Conservation (phyloP, 345 rosid species). For the Euphorbia lathyris region DNA sequence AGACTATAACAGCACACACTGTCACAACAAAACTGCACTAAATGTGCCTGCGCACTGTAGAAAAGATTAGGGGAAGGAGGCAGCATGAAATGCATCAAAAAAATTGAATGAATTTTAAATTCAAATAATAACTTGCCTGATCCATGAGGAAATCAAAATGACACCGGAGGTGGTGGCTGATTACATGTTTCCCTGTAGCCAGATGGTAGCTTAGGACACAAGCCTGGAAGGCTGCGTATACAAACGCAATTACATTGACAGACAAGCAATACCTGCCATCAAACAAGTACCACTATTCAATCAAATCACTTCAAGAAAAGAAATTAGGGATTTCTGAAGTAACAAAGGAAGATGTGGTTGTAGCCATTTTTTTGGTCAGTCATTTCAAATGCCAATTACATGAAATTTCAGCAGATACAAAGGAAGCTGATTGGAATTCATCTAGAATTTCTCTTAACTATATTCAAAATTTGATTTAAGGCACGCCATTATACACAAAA, state of each 20-base stretch:
- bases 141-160: slow-evolving; percentile 77
- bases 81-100: background rate
- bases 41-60: background rate
- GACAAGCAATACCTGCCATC: slow-evolving; percentile 75
- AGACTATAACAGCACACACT: background rate
- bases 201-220: slow-evolving; percentile 57
- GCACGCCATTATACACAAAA: background rate
- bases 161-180: slow-evolving; percentile 47
- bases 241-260: slow-evolving; percentile 72
- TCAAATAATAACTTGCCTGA: slow-evolving; percentile 57
- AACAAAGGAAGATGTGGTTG: background rate
- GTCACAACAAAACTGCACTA: background rate
- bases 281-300: background rate
- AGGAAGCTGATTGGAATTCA: background rate
- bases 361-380: background rate
- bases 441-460: background rate
- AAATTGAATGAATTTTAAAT: background rate
- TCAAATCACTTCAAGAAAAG: background rate
- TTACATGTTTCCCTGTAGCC: slow-evolving; percentile 45
- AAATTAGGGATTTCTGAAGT: background rate
- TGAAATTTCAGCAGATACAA: background rate
- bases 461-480: background rate
- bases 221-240: slow-evolving; percentile 70
- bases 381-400: background rate
- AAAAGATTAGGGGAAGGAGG: background rate